Evolutionary conservation across 768 basidiomycete species (phyloP).

Genomic region (Kockovaella imperatae): DNA sequence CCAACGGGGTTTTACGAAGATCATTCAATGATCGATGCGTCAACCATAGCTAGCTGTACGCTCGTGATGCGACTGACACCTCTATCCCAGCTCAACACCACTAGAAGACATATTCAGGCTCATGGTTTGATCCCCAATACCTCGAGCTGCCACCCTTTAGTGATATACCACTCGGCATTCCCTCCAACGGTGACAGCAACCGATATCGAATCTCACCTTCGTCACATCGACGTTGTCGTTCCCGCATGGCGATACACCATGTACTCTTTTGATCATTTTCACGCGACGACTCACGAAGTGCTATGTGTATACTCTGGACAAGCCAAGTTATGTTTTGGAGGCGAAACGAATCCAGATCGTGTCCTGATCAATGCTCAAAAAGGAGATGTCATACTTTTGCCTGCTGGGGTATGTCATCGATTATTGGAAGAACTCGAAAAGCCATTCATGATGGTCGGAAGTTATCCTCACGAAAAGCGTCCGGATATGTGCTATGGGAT

Average conservation of each 20-base stretch:
- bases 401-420: constrained; percentile 48
- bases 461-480: constrained; percentile 45
- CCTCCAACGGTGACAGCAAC: constrained; percentile 2
- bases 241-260: constrained; percentile 50
- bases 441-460: constrained; percentile 48
- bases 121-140: constrained; percentile 46
- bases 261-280: constrained; percentile 48
- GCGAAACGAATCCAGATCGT: constrained; percentile 43
- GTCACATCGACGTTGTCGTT: constrained; percentile 40
- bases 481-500: constrained; percentile 49
- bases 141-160: constrained; percentile 44
- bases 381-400: constrained; percentile 48
- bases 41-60: too few relatives aligned
- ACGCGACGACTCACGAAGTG: constrained; percentile 49
- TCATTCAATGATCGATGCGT: too few relatives aligned
- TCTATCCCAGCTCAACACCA: too few relatives aligned
- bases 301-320: constrained; percentile 44
- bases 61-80: too few relatives aligned
- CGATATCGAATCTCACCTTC: constrained; percentile 45
- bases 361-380: constrained; percentile 42
- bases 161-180: constrained; percentile 44
- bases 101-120: constrained; percentile 44
- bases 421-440: constrained; percentile 38
- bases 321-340: constrained; percentile 48
- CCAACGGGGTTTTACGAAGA: too few relatives aligned